A percentile compares a stretch with the other conserved stretches of the same genome.
Evolutionary conservation across 2,329 filamentous ascomycete species (phyloP).

Genomic region (Fusarium clavum): DNA sequence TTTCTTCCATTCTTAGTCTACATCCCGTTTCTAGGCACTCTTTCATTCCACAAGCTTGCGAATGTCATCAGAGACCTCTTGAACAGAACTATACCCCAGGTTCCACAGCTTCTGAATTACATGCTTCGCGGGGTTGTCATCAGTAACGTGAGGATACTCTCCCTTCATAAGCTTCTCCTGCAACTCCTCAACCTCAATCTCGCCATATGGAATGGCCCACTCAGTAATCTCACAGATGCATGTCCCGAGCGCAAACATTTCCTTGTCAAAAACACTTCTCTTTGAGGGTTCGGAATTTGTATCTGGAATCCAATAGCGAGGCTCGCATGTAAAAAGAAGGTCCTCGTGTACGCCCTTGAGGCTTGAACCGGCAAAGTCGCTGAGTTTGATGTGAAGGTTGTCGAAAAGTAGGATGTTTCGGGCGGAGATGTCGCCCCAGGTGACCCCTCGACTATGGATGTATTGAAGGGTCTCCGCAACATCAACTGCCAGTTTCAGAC

Average conservation of each 20-base stretch:
- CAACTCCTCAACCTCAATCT: not conserved
- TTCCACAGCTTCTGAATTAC: not conserved
- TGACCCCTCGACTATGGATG: too few species aligned
- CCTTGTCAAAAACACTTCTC: not conserved
- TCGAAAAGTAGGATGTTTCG: too few species aligned
- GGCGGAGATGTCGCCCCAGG: too few species aligned
- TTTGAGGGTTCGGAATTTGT: too few species aligned
- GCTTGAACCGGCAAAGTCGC: too few species aligned
- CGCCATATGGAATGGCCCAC: not conserved
- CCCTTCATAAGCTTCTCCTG: too few species aligned
- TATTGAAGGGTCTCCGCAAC: too few species aligned
- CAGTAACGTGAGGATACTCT: fast-evolving
- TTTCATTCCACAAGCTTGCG: not conserved
- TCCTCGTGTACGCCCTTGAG: too few species aligned
- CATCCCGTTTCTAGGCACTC: fast-evolving
- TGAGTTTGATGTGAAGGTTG: too few species aligned
- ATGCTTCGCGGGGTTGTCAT: not conserved
- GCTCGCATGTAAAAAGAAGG: too few species aligned
- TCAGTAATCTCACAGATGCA: not conserved
- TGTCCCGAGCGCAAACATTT: not conserved
- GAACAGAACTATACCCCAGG: not conserved
- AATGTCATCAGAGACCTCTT: not conserved
- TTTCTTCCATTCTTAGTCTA: not conserved
- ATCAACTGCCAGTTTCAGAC: too few species aligned
- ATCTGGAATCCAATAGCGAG: too few species aligned